A percentile compares a stretch with the other conserved stretches of the same genome.
Evolutionary conservation across 352 stramenopile species (phyloP).

Genomic region (Albugo laibachii): DNA sequence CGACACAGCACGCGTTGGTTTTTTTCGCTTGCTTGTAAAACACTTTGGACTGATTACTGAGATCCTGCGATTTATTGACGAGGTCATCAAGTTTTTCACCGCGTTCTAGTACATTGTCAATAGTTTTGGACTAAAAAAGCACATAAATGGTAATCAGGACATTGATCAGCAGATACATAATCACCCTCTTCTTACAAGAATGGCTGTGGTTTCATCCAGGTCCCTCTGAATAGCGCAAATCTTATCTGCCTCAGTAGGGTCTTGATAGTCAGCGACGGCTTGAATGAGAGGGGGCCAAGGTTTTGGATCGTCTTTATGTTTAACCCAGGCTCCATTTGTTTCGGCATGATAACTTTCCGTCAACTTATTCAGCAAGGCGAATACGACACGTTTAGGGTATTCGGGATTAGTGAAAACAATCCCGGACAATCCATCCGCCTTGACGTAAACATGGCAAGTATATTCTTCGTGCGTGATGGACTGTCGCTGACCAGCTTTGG

Average conservation of each 20-base stretch:
- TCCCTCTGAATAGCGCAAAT: slow-evolving; percentile 99
- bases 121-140: slow-evolving; percentile 87
- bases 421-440: slow-evolving; percentile 89
- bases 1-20: slow-evolving; percentile 97
- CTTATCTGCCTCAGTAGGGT: slow-evolving; percentile 97
- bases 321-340: slow-evolving; percentile 36
- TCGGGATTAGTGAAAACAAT: slow-evolving; percentile 95
- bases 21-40: slow-evolving; percentile 99
- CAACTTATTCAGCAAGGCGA: slow-evolving; percentile 91
- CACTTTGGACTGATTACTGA: slow-evolving; percentile 97
- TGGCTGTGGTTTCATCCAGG: slow-evolving; percentile 96
- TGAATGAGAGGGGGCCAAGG: slow-evolving; percentile 82
- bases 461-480: slow-evolving; percentile 98
- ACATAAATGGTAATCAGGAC: slow-evolving; percentile 5
- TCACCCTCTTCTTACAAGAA: slow-evolving; percentile 48
- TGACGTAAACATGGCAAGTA: slow-evolving; percentile 96
- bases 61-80: slow-evolving; percentile 95
- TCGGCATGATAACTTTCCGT: slow-evolving; percentile 91
- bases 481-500: slow-evolving; percentile 89
- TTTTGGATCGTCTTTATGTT: slow-evolving; percentile 38
- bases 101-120: slow-evolving; percentile 96
- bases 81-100: slow-evolving; percentile 98
- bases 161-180: neutral
- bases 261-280: slow-evolving; percentile 93
- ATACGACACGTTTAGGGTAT: slow-evolving; percentile 96